Percentiles rank a stretch among this genome's conserved stretches.
phyloP scores from a whole-genome alignment of 2,329 filamentous ascomycete genomes.

The Thyridium curvatum region DNA sequence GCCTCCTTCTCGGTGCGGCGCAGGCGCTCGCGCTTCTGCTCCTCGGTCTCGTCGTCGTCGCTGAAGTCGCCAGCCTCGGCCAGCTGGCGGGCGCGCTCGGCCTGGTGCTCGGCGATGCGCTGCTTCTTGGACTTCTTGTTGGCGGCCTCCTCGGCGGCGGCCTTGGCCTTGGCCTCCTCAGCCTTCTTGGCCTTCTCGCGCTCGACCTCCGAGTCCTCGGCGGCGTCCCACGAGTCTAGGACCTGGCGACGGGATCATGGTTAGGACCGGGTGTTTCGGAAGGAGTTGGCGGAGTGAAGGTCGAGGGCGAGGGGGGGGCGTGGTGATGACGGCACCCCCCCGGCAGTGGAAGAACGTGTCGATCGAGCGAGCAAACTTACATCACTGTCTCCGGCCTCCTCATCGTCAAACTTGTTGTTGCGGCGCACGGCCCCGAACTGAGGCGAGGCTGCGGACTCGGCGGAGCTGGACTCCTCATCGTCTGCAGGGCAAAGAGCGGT shows the following conservation, averaged over 20 bases:
- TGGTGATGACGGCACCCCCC: neutral
- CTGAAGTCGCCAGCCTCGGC: slow-evolving; percentile 49
- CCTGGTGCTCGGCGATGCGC: slow-evolving; percentile 74
- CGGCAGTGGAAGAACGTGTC: neutral
- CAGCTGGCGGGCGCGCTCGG: slow-evolving; percentile 47
- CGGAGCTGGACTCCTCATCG: too few relatives aligned
- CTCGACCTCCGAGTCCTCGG: slow-evolving; percentile 94
- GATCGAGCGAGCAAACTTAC: slow-evolving; percentile 40
- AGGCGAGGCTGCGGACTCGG: neutral
- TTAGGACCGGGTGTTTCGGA: too few relatives aligned
- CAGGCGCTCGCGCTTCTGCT: slow-evolving; percentile 67
- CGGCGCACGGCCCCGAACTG: slow-evolving; percentile 31
- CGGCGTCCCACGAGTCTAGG: slow-evolving; percentile 93
- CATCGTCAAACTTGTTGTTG: slow-evolving; percentile 76
- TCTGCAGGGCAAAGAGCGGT: slow-evolving; percentile 11
- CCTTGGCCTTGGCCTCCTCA: slow-evolving; percentile 79
- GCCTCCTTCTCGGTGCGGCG: slow-evolving; percentile 77
- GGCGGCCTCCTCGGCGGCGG: slow-evolving; percentile 78
- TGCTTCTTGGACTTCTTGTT: slow-evolving; percentile 86
- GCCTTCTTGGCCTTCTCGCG: slow-evolving; percentile 90
- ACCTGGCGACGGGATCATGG: slow-evolving; percentile 47
- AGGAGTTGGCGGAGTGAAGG: slow-evolving; percentile 5
- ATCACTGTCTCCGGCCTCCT: slow-evolving; percentile 75
- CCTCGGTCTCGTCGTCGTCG: slow-evolving; percentile 68
- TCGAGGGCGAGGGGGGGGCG: slow-evolving; percentile 5